phyloP scores from a whole-genome alignment of 495 filamentous ascomycete species.

The Xylaria palmicola region DNA sequence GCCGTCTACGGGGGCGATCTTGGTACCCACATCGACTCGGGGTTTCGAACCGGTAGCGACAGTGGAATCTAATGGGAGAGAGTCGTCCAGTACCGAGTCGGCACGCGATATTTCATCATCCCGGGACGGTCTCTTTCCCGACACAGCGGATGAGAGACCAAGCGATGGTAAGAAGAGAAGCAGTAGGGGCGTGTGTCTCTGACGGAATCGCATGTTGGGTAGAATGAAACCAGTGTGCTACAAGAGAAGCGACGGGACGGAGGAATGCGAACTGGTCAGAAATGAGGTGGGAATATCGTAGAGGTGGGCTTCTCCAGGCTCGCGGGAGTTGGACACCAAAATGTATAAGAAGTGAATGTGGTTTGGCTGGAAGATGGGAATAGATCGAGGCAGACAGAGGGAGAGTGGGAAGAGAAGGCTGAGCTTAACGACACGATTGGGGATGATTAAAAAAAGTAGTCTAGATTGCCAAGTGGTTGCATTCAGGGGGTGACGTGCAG shows the following conservation, averaged over 20 bases:
- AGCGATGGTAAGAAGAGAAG: slow-evolving; percentile 48
- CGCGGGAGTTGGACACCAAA: not conserved
- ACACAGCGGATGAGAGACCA: slow-evolving; percentile 34
- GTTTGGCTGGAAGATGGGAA: not conserved
- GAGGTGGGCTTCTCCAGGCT: not conserved
- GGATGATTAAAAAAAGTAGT: not conserved
- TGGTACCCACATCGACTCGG: slow-evolving; percentile 59
- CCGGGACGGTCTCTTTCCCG: slow-evolving; percentile 22
- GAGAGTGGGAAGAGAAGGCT: not conserved
- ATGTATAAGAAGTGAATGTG: not conserved
- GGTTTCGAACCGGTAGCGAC: slow-evolving; percentile 30
- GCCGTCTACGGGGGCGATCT: slow-evolving; percentile 90
- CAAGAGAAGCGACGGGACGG: not conserved
- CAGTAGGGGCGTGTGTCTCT: slow-evolving; percentile 39
- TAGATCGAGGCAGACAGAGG: not conserved
- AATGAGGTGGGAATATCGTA: not conserved
- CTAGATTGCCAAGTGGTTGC: slow-evolving; percentile 1
- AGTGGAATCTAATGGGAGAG: slow-evolving; percentile 28
- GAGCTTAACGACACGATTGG: not conserved
- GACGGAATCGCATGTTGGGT: slow-evolving; percentile 42
- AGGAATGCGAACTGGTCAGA: not conserved
- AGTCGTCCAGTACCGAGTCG: slow-evolving; percentile 12
- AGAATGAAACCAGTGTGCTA: not conserved
- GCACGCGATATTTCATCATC: slow-evolving; percentile 10
- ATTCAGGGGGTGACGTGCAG: not conserved